These are phyloP conservation scores for Hyaloscypha finlandica DNA, from an alignment of 495 filamentous ascomycete species.

Conservation along the genomic window DNA sequence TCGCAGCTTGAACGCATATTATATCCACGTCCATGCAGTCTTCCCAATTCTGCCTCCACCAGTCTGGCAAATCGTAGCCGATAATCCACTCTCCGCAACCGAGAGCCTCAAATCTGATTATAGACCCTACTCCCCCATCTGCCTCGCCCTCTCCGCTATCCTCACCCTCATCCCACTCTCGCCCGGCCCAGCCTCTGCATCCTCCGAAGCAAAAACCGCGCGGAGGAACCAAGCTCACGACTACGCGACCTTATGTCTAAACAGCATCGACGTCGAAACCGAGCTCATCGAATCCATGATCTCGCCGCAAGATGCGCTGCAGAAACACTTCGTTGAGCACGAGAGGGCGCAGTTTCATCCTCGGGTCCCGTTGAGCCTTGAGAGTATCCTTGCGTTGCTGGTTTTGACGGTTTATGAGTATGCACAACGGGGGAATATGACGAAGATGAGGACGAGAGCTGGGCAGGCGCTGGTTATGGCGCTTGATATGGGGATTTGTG, in stretches of 20 bases:
- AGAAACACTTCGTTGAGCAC: constrained; percentile 43
- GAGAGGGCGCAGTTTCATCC: constrained; percentile 53
- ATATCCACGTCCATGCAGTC: constrained; percentile 60
- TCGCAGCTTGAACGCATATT: constrained; percentile 59
- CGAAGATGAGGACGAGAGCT: constrained; percentile 62
- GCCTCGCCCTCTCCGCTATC: constrained; percentile 55
- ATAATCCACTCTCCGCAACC: no score
- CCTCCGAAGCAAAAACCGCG: constrained; percentile 46
- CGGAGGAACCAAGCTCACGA: constrained; percentile 56
- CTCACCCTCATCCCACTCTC: constrained; percentile 57
- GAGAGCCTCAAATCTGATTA: no score
- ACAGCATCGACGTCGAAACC: constrained; percentile 56
- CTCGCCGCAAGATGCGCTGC: constrained; percentile 53
- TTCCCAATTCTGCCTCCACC: constrained; percentile 61
- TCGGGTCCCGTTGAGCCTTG: constrained; percentile 51
- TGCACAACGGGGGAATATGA: constrained; percentile 59
- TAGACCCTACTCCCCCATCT: not conserved
- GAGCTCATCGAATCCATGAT: constrained; percentile 57
- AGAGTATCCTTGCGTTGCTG: constrained; percentile 56
- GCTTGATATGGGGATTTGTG: constrained; percentile 54
- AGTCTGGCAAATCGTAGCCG: constrained; percentile 8
- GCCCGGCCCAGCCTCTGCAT: constrained; percentile 48
- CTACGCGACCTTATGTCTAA: constrained; percentile 54
- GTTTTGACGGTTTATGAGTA: constrained; percentile 63
- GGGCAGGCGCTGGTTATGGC: constrained; percentile 58